Base-by-base conservation (phyloP, 2,329 filamentous ascomycete species). In the Calonectria honghensis region DNA sequence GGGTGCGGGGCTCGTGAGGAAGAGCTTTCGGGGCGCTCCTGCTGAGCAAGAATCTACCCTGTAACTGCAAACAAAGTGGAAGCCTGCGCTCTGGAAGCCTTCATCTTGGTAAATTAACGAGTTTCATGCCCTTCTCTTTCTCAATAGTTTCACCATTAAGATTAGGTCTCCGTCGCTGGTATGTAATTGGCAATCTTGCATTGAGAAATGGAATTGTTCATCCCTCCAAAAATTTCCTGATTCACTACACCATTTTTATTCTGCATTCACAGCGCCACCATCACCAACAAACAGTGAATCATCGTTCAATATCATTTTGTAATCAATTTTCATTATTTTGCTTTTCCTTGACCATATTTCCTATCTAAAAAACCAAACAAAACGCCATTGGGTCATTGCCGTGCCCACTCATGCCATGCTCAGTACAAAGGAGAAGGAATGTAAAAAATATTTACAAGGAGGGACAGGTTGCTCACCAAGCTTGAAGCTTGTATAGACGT, bases 361-460 rank as follows among this genome's bases (percentile, higher is more conserved):
- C 35, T 37, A 39, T 20, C 10, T 37, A 59, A 14, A 11, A 37
- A 35, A 3, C 24, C 13, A 45, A 63, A 41, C 10, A 61, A 41
- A 41, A 63, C 57, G 35, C 57, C 57, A 29, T 27, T 63, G 57
- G 35, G 57, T 18, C 13, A 3, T 48, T 41, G 57, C 57, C 57
- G 27, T 31, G 37, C 57, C 57, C 57, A 20, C 24, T 63, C 35
- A 63, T 63, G 57, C 57, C 24, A 63, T 18, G 57, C 57, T 63
- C 11, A 7, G 27, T 63, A 41, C 35, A 63, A 59, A 59, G 32
- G 54, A 63, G 41, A 41, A 29, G 57, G 57, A 63, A 63, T 63
- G 57, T 41, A 6, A 39, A 27, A 27, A 41, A 31, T 63, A 63
- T 63, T 29, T 63, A 63, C 57, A 63, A 63, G 41, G 41, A 63